A percentile compares a stretch with the other conserved stretches of the same genome.
Evolutionary conservation across 2,329 filamentous ascomycete genomes (phyloP).

Genomic region (Triangularia setosa): DNA sequence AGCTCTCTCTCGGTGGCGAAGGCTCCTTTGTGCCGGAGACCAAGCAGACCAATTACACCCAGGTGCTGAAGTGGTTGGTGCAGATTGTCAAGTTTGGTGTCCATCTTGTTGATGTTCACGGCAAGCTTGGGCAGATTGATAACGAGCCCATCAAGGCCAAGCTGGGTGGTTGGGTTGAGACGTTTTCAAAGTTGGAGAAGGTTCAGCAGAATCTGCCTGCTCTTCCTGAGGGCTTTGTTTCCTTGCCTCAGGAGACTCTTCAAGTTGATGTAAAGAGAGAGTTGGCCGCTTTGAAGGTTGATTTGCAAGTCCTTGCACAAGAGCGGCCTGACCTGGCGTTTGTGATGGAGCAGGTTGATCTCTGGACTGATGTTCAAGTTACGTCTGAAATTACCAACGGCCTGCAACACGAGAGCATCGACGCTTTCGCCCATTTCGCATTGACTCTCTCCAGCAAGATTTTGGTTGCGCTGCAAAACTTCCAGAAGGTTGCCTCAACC

Average conservation of each 20-base stretch:
- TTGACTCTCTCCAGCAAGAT: conserved; percentile 68
- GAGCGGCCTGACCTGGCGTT: conserved; percentile 59
- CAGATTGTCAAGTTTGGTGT: conserved; percentile 62
- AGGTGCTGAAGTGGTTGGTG: conserved; percentile 56
- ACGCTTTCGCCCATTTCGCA: conserved; percentile 54
- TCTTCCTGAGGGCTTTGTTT: conserved; percentile 51
- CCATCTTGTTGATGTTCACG: conserved; percentile 62
- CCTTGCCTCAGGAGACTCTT: conserved; percentile 34
- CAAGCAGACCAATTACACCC: conserved; percentile 26
- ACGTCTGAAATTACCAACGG: conserved; percentile 17
- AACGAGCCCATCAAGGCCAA: conserved; percentile 42
- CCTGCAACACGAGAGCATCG: conserved; percentile 23
- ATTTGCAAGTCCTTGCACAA: conserved; percentile 42
- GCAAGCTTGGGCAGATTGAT: conserved; percentile 55
- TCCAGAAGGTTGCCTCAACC: conserved; percentile 52
- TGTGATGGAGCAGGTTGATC: conserved; percentile 60
- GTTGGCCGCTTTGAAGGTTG: conserved; percentile 35
- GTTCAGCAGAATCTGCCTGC: conserved; percentile 40
- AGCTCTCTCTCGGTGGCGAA: conserved; percentile 30
- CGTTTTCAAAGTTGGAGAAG: conserved; percentile 42
- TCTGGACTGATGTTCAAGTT: conserved; percentile 52
- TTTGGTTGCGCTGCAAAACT: conserved; percentile 74
- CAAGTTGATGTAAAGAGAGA: conserved; percentile 35
- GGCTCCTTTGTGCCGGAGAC: conserved; percentile 21
- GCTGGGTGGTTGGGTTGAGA: conserved; percentile 48